Evolutionary conservation across 306 rosid species (phyloP), one percentile per base, ranked within the genome.

Genomic region (Begonia loranthoides): DNA sequence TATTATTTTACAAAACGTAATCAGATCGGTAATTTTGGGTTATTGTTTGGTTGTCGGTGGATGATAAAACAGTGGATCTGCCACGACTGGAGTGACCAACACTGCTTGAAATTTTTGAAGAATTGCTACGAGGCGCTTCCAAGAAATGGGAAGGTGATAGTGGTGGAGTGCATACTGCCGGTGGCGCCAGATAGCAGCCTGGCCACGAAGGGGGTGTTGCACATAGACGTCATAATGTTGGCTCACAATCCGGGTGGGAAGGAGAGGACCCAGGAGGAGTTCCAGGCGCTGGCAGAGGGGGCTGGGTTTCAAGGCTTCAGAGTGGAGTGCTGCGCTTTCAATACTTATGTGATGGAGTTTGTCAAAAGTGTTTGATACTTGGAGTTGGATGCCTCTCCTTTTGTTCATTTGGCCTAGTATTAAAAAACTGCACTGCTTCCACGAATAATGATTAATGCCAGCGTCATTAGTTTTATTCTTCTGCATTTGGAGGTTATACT

Each of bases 31-130:
- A 56, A 13, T 63, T 21, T 49, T 67, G 45, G 55, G 9, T 10
- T 49, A 22, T 16, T 16, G 44, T 39, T 38, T 51, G 12, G 12
- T 16, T 12, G n/a, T n/a, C n/a, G n/a, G n/a, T n/a, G n/a, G n/a
- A n/a, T n/a, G 41, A 28, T 19, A 1, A 34, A 45, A 11, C 60
- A 89, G 95, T 86, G 92, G 92, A 76, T 86, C 57, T 82, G 95
- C 36, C 99, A 90, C 49, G 94, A 90, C 15, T 90, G 95, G 99
- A 90, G 94, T 17, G 99, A 90, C 33, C 87, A 74, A 47, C 92
- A 90, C 66, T 90, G 95, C 79, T 47, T 75, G 60, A 86, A 86
- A 17, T 59, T 86, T 21, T 64, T 90, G 73, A 86, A 78, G 81
- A 86, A 86, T 56, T 90, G 95, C 76, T 73, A 80, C 0, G 80